Evolutionary conservation across 2,329 filamentous ascomycete species (phyloP).

Genomic region (Stagonosporopsis chrysanthemi): DNA sequence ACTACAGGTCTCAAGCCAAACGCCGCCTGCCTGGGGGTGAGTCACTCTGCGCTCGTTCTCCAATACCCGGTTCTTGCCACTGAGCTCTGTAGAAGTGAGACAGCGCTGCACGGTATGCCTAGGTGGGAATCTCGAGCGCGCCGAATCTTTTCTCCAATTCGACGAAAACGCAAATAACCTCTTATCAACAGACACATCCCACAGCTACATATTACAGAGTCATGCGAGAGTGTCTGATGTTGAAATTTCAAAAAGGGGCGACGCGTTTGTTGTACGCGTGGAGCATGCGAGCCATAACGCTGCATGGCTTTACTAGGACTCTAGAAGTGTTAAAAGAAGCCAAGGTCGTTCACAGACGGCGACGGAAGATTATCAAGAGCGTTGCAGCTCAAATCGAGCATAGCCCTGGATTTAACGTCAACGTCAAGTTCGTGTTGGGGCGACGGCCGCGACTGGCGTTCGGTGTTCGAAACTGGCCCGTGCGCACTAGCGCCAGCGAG

Average conservation of each 20-base stretch:
- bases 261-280: slow-evolving; percentile 4
- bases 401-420: background rate
- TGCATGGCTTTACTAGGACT: background rate
- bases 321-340: too few relatives aligned
- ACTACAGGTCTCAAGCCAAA: background rate
- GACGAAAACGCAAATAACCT: background rate
- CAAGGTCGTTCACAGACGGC: background rate
- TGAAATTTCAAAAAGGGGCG: background rate
- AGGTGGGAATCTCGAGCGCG: background rate
- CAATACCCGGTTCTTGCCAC: background rate
- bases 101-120: background rate
- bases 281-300: background rate
- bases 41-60: background rate
- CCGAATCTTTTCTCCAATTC: background rate
- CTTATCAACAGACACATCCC: background rate
- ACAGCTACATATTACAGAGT: background rate
- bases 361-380: background rate
- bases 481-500: slow-evolving; percentile 2
- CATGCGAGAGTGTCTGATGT: background rate
- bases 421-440: slow-evolving; percentile 1
- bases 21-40: background rate
- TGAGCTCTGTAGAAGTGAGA: background rate
- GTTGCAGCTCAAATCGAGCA: background rate
- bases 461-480: slow-evolving; percentile 12
- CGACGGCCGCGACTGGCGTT: slow-evolving; percentile 1